phyloP scores from a whole-genome alignment of 2,329 filamentous ascomycete species.

The Myrmaecium sp. region DNA sequence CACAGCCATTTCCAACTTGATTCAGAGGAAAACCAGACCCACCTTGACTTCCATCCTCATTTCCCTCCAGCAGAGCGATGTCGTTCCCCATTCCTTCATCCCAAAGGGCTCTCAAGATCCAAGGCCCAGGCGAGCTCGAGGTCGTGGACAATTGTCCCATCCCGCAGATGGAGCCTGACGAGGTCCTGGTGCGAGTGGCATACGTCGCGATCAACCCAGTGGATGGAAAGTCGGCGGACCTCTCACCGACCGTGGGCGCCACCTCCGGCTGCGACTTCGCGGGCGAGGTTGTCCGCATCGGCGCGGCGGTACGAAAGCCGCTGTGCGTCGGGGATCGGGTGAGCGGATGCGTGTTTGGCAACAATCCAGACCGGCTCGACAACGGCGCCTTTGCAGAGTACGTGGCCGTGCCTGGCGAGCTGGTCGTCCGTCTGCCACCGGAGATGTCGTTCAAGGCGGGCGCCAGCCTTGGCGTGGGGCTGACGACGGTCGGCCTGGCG shows the following conservation, averaged over 20 bases:
- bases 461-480: not conserved
- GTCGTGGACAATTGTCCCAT: not conserved
- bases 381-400: not conserved
- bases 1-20: too few species aligned
- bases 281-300: constrained; percentile 1
- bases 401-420: not conserved
- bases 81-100: too few species aligned
- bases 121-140: not conserved
- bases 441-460: not conserved
- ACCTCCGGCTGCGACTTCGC: constrained; percentile 2
- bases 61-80: too few species aligned
- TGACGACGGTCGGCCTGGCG: constrained; percentile 4
- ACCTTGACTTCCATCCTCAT: too few species aligned
- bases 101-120: not conserved
- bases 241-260: not conserved
- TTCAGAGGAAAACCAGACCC: too few species aligned
- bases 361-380: not conserved
- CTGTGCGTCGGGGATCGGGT: too few species aligned
- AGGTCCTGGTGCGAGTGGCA: not conserved
- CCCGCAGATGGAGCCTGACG: not conserved
- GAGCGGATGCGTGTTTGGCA: too few species aligned
- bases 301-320: not conserved
- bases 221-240: not conserved
- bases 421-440: not conserved
- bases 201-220: constrained; percentile 1